These are phyloP conservation scores for Phytophthora tentaculata DNA, from an alignment of 352 stramenopile genomes.

Conservation along the genomic window DNA sequence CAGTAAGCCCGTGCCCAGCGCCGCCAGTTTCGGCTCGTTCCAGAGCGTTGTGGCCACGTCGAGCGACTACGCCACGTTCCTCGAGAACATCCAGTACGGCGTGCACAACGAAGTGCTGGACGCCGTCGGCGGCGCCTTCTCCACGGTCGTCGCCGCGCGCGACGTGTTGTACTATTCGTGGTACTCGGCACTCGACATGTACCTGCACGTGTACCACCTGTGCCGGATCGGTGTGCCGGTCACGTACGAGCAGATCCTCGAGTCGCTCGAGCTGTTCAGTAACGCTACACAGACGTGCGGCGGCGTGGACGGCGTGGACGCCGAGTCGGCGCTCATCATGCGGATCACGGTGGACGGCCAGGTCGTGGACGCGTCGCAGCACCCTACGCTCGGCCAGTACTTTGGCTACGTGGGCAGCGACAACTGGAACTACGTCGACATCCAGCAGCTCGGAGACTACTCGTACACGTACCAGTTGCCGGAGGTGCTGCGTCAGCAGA, in stretches of 20 bases:
- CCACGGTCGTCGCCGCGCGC: constrained; percentile 52
- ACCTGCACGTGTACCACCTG: constrained; percentile 68
- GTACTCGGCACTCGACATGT: constrained; percentile 74
- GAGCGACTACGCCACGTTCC: constrained; percentile 61
- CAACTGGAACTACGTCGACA: constrained; percentile 69
- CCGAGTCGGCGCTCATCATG: constrained; percentile 47
- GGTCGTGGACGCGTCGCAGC: constrained; percentile 57
- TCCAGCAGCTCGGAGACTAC: constrained; percentile 69
- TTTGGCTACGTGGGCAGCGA: constrained; percentile 61
- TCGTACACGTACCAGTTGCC: constrained; percentile 79
- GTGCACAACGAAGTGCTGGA: constrained; percentile 72
- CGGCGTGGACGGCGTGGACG: constrained; percentile 46
- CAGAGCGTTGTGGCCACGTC: constrained; percentile 58
- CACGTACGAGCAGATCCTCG: constrained; percentile 49
- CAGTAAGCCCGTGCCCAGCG: constrained; percentile 45
- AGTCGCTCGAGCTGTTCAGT: constrained; percentile 52
- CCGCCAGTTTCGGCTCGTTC: constrained; percentile 58
- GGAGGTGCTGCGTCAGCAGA: constrained; percentile 59
- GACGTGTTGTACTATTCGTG: constrained; percentile 80
- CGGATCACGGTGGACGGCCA: constrained; percentile 48
- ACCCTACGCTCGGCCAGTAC: constrained; percentile 71
- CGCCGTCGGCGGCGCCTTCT: constrained; percentile 57
- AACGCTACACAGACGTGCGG: constrained; percentile 54
- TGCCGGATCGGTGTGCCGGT: constrained; percentile 63
- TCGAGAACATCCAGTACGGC: constrained; percentile 65